Conservation (phyloP, 768 basidiomycete species). For the Auriscalpium microsporum region DNA sequence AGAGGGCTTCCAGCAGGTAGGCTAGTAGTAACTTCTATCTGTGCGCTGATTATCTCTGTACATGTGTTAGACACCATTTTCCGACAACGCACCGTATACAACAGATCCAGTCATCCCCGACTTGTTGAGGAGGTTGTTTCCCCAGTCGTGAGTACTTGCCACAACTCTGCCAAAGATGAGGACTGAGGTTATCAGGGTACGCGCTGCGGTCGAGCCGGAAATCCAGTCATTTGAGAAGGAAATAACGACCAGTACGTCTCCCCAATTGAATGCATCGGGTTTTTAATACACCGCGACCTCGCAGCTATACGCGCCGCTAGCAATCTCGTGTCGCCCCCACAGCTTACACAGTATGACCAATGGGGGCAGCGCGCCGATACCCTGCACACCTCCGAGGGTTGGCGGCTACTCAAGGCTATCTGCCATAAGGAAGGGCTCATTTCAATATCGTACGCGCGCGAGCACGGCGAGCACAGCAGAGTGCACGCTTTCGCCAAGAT, state of each 20-base stretch:
- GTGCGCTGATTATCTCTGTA: background rate
- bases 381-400: constrained; percentile 64
- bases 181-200: constrained; percentile 25
- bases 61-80: constrained; percentile 42
- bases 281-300: background rate
- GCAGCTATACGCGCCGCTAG: constrained; percentile 47
- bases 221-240: constrained; percentile 51
- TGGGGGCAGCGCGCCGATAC: constrained; percentile 62
- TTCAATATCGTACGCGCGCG: constrained; percentile 60
- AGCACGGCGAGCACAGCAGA: constrained; percentile 51
- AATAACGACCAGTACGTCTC: constrained; percentile 38
- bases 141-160: constrained; percentile 28
- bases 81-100: constrained; percentile 51
- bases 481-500: constrained; percentile 59
- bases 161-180: too few species aligned
- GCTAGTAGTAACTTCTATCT: background rate
- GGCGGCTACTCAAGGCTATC: constrained; percentile 57
- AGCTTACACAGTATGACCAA: constrained; percentile 62
- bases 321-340: constrained; percentile 37
- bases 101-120: constrained; percentile 54
- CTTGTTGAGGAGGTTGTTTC: constrained; percentile 50
- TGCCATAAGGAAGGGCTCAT: constrained; percentile 58
- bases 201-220: constrained; percentile 48
- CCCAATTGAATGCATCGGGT: background rate
- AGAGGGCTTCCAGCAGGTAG: constrained; percentile 57